phyloP scores from a whole-genome alignment of 73 alveolate species.

The Paramecium sexaurelia region DNA sequence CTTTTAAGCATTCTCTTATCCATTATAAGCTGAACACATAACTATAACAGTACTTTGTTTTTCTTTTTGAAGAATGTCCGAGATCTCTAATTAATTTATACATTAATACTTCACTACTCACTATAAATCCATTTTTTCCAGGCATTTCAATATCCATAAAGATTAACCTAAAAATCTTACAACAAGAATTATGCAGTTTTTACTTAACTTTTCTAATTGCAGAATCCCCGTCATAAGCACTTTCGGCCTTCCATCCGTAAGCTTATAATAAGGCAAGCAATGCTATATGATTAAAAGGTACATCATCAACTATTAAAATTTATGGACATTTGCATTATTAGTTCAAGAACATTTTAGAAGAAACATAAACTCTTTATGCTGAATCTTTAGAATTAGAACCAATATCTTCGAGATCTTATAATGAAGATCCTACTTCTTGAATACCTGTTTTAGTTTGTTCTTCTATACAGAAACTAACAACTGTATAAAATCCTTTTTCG shows the following conservation, averaged over 20 bases:
- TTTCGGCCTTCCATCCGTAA: not conserved
- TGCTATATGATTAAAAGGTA: slow-evolving; percentile 55
- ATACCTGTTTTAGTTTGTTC: not conserved
- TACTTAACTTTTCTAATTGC: slow-evolving; percentile 1
- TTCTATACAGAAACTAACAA: not conserved
- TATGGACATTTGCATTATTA: not conserved
- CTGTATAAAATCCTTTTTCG: not conserved
- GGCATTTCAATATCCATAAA: slow-evolving; percentile 60
- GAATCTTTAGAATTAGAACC: not conserved
- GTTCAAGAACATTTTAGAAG: not conserved
- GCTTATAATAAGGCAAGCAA: not conserved
- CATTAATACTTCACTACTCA: slow-evolving; percentile 20
- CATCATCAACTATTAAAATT: slow-evolving; percentile 32
- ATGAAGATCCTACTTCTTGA: not conserved
- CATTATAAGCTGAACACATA: slow-evolving; percentile 52
- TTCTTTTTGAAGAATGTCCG: not conserved
- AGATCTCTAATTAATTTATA: slow-evolving; percentile 2
- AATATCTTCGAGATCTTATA: not conserved
- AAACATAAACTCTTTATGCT: not conserved
- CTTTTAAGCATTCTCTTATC: slow-evolving; percentile 3
- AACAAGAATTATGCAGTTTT: not conserved
- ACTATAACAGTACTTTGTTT: not conserved
- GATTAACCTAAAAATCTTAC: not conserved
- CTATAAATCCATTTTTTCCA: slow-evolving; percentile 25
- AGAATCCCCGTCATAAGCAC: slow-evolving; percentile 37